Base-by-base conservation (phyloP, 352 stramenopile species). In the Phytophthora lateralis region DNA sequence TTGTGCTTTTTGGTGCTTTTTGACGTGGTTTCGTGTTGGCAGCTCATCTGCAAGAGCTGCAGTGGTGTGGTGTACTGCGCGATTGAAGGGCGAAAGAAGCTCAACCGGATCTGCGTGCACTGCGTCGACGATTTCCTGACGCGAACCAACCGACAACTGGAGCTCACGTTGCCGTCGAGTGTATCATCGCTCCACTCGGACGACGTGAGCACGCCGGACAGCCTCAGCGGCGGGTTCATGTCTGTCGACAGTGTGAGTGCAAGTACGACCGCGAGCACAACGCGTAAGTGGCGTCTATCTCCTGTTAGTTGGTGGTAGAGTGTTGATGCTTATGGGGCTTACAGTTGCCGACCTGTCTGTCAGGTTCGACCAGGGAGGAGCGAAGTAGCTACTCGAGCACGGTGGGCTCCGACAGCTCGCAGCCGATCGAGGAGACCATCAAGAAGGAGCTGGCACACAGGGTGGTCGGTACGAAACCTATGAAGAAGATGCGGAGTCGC, bases 21-120 rank as follows among this genome's bases (percentile, higher is more conserved):
- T 41, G n/a, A 32, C 29, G 44, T 24, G 54, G 34, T 58, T 18
- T 54, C 14, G 20, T 56, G 11, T 53, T 52, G 18, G 6, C 29
- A 78, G 60, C 30, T 60, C 26, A 62, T 89, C 9, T 89, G 79
- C 63, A 89, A 87, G 63, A 82, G 66, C 58, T 89, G 79, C 48
- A 80, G 69, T 26, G 75, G 85, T 38, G 70, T 89, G 2, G 76
- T 86, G 35, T 85, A 89, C 73, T 86, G 78, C 47, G 73, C 79
- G 35, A 71, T 80, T 43, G 71, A 86, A 53, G 76, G 79, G 47
- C 66, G 69, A 43, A 86, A 85, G 68, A 85, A 87, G 68, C 76
- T 89, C 66, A 85, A 89, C 49, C 74, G 71, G 46, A 89, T 89
- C 54, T 89, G 79, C 61, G 70, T 87, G 15, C 80, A 89, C 55